Evolutionary conservation across 2,329 filamentous ascomycete species (phyloP).

Genomic region (Parafenestella ontariensis): DNA sequence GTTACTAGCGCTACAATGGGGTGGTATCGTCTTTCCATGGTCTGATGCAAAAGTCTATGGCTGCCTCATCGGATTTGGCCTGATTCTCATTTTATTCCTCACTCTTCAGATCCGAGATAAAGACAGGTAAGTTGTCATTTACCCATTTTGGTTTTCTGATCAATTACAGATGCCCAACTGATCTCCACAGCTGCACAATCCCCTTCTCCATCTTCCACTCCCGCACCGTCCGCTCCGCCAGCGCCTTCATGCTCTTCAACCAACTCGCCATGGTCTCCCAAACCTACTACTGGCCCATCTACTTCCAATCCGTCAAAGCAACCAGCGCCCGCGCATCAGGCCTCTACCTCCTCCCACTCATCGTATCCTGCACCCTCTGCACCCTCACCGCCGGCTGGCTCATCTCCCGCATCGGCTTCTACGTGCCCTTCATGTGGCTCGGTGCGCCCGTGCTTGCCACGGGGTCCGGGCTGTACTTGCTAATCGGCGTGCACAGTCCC

Average conservation of each 20-base stretch:
- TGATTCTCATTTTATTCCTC: not conserved
- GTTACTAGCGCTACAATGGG: constrained; percentile 42
- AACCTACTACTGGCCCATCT: not conserved
- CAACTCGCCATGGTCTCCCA: not conserved
- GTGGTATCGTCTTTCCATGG: constrained; percentile 46
- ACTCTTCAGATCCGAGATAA: not conserved
- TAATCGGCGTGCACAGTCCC: not conserved
- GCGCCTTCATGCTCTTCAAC: not conserved
- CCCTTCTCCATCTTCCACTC: not conserved
- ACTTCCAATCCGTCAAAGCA: not conserved
- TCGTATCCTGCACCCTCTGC: not conserved
- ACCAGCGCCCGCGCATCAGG: not conserved
- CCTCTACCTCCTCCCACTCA: not conserved
- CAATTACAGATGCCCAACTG: too few species aligned
- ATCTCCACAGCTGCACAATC: not conserved
- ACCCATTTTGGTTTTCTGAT: too few species aligned
- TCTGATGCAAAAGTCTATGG: constrained; percentile 3
- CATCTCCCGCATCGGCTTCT: not conserved
- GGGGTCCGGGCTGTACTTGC: not conserved
- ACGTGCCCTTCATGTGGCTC: not conserved
- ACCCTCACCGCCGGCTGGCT: not conserved
- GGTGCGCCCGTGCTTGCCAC: not conserved
- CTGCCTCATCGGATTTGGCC: not conserved
- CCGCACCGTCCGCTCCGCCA: not conserved
- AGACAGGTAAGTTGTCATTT: not conserved